Evolutionary conservation across 2,329 filamentous ascomycete genomes (phyloP).

Genomic region (Geosmithia morbida): DNA sequence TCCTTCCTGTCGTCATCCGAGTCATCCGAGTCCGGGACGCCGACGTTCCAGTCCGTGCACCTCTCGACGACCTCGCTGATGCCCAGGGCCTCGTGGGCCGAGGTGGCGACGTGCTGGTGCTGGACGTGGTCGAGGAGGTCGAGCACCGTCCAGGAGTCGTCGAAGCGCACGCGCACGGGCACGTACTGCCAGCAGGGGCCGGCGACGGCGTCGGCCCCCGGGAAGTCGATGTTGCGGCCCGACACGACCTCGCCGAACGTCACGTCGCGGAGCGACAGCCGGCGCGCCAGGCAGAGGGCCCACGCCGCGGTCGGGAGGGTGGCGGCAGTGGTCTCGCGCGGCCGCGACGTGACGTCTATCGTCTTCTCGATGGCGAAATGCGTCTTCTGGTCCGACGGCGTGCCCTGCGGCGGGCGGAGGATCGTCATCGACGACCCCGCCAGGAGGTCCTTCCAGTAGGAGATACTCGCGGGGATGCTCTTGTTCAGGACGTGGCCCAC

Average conservation of each 20-base stretch:
- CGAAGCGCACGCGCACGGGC: conserved; percentile 45
- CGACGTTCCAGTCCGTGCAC: conserved; percentile 28
- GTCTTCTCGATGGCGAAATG: conserved; percentile 27
- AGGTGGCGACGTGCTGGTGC: conserved; percentile 40
- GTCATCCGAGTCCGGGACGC: conserved; percentile 33
- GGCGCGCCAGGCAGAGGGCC: conserved; percentile 45
- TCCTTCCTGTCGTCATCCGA: too few relatives aligned
- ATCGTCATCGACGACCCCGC: conserved; percentile 35
- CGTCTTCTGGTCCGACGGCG: conserved; percentile 17
- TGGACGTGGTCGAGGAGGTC: conserved; percentile 40
- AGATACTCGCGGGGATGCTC: conserved; percentile 31
- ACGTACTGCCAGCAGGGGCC: conserved; percentile 57
- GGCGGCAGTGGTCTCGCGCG: conserved; percentile 43
- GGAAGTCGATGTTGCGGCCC: conserved; percentile 44
- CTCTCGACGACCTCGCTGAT: conserved; percentile 35
- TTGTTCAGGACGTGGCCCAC: conserved; percentile 25
- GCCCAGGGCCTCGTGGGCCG: conserved; percentile 38
- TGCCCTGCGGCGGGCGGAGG: conserved; percentile 18
- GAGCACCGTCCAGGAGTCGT: conserved; percentile 29
- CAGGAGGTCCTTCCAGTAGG: conserved; percentile 48
- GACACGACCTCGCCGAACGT: conserved; percentile 53
- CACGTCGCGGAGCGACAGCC: conserved; percentile 37
- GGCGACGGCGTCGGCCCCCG: conserved; percentile 38
- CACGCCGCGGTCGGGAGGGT: conserved; percentile 54
- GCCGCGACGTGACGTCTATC: conserved; percentile 29